These are phyloP conservation scores for Xylaria sp. DNA, from an alignment of 2,329 filamentous ascomycete genomes.

Conservation along the genomic window DNA sequence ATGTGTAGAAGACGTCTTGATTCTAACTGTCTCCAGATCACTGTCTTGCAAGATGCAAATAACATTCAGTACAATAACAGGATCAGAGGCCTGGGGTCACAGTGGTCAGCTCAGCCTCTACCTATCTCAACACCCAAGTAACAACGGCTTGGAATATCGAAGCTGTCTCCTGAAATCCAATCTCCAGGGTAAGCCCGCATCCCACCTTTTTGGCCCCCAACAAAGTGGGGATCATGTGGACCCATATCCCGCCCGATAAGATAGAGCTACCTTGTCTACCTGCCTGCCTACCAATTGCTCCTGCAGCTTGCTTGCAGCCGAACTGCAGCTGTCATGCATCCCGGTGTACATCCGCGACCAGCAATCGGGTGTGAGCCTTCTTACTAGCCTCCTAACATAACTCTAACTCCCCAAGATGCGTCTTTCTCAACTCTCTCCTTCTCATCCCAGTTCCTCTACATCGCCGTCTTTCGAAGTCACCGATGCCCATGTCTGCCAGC, in stretches of 20 bases:
- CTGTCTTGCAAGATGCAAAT: not conserved
- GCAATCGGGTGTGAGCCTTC: conserved; percentile 26
- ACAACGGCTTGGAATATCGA: not conserved
- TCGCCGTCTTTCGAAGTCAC: conserved; percentile 25
- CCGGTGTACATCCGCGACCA: conserved; percentile 26
- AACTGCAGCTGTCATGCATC: conserved; percentile 35
- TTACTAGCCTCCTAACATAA: conserved; percentile 24
- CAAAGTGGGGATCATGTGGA: conserved; percentile 4
- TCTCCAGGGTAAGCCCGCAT: conserved; percentile 10
- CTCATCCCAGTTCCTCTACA: conserved; percentile 19
- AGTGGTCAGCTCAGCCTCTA: not conserved
- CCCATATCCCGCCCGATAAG: conserved; percentile 35
- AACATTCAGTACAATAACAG: not conserved
- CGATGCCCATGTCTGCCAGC: conserved; percentile 39
- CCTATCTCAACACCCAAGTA: not conserved
- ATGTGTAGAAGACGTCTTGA: not conserved
- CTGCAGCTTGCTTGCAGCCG: conserved; percentile 36
- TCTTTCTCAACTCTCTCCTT: conserved; percentile 30
- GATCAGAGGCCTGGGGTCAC: not conserved
- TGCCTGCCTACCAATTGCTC: conserved; percentile 21
- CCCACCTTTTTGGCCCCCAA: conserved; percentile 6
- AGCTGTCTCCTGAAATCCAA: not conserved
- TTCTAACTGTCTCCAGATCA: conserved; percentile 3
- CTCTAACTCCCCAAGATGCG: conserved; percentile 43
- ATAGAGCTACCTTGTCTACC: conserved; percentile 19